phyloP scores from a whole-genome alignment of 2,329 filamentous ascomycete species.

The Aspergillus sp. region DNA sequence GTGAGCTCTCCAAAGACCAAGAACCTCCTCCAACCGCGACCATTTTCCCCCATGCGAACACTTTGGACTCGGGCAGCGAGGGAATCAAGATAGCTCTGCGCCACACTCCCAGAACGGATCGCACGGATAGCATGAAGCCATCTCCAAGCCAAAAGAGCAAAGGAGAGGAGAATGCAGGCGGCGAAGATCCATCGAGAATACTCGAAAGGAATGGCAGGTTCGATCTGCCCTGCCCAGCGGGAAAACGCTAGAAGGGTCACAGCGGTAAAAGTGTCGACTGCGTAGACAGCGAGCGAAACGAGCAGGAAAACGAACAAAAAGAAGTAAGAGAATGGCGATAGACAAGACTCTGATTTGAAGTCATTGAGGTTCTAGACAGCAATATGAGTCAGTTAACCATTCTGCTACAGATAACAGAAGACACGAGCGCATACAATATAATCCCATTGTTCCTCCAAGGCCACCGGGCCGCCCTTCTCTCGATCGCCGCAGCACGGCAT shows the following conservation, averaged over 20 bases:
- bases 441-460: constrained; percentile 89
- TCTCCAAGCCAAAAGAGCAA: constrained; percentile 76
- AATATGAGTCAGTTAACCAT: constrained; percentile 7
- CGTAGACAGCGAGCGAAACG: constrained; percentile 80
- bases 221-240: constrained; percentile 80
- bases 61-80: constrained; percentile 83
- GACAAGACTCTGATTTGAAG: constrained; percentile 80
- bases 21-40: constrained; percentile 83
- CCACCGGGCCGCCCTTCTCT: constrained; percentile 61
- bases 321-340: constrained; percentile 74
- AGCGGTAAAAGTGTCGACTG: constrained; percentile 88
- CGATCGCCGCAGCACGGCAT: constrained; percentile 68
- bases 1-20: constrained; percentile 90
- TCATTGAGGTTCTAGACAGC: constrained; percentile 59
- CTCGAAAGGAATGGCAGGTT: constrained; percentile 72
- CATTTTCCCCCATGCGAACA: constrained; percentile 66
- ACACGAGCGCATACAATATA: constrained; percentile 67
- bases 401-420: no score
- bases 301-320: constrained; percentile 80
- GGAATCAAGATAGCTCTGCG: constrained; percentile 86
- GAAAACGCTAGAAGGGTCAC: constrained; percentile 88
- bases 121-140: constrained; percentile 77
- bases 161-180: constrained; percentile 86
- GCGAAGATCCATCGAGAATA: constrained; percentile 95
- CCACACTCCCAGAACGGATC: constrained; percentile 80